Evolutionary conservation across 768 basidiomycete species (phyloP).

Genomic region (Lanmaoa pseudosensibilis): DNA sequence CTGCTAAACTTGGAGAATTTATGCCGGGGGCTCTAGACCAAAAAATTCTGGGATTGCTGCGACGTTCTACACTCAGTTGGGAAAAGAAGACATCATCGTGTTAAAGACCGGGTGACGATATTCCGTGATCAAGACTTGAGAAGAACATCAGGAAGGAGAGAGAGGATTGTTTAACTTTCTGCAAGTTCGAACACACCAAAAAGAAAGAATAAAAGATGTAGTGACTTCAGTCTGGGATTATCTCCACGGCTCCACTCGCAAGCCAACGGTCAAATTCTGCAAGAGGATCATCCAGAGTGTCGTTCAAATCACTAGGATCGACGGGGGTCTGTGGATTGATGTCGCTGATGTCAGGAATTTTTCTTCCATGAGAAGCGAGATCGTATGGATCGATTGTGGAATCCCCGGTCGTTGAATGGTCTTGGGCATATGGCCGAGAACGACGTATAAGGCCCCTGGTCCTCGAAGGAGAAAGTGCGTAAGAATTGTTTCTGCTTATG

Average conservation of each 20-base stretch:
- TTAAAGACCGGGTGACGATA: not conserved
- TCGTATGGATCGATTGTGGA: not conserved
- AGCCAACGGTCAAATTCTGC: constrained; percentile 72
- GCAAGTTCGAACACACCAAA: not conserved
- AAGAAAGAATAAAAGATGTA: not conserved
- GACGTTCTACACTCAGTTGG: not conserved
- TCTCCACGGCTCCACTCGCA: constrained; percentile 60
- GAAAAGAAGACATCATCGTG: not conserved
- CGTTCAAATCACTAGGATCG: constrained; percentile 1
- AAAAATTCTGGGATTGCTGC: not conserved
- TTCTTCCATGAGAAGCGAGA: not conserved
- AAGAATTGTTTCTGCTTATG: constrained; percentile 7
- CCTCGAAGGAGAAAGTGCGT: constrained; percentile 26
- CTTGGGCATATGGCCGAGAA: not conserved
- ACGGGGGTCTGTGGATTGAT: not conserved
- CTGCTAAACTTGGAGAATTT: not conserved
- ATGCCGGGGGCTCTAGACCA: not conserved
- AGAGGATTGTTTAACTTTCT: not conserved
- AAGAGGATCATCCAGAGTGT: constrained; percentile 46
- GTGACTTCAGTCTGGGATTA: constrained; percentile 34
- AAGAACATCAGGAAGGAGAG: not conserved
- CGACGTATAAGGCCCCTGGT: constrained; percentile 23
- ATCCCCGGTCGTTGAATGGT: not conserved
- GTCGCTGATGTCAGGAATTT: not conserved
- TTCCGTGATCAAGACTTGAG: not conserved